A percentile compares a stretch with the other conserved stretches of the same genome.
These are phyloP conservation scores for Arthroderma sp. DNA, from an alignment of 2,329 filamentous ascomycete genomes.

Conservation along the genomic window DNA sequence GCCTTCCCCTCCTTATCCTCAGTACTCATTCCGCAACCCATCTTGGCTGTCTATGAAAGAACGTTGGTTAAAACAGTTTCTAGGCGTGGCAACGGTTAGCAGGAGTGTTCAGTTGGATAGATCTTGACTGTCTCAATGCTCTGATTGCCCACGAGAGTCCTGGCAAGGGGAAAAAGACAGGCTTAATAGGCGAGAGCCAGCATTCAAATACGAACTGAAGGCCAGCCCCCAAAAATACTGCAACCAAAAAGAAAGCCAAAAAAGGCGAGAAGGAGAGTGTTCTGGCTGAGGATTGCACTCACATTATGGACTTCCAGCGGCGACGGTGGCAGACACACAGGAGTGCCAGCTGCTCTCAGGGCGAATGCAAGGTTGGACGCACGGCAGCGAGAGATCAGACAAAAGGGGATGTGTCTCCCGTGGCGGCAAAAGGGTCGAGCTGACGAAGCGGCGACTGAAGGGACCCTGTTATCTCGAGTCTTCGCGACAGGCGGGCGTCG, in stretches of 20 bases:
- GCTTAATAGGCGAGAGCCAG: neutral
- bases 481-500: too few species aligned
- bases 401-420: conserved; percentile 1
- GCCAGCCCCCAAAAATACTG: neutral
- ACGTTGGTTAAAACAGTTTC: neutral
- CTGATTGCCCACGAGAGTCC: too few species aligned
- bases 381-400: neutral
- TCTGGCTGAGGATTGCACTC: neutral
- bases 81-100: neutral
- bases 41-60: conserved; percentile 45
- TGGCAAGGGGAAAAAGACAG: neutral
- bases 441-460: too few species aligned
- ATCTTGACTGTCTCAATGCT: neutral
- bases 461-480: too few species aligned
- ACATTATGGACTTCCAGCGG: neutral
- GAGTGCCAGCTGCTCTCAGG: neutral
- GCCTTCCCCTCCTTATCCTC: conserved; percentile 99
- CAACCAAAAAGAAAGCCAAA: neutral
- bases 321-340: neutral
- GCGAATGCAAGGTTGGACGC: neutral
- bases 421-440: neutral
- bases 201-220: neutral
- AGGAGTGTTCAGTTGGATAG: neutral
- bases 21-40: conserved; percentile 99
- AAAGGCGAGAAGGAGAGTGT: neutral